Percentiles rank a stretch among this genome's conserved stretches.
phyloP scores from a whole-genome alignment of 805 yeast species.

The Candida tibetensis region DNA sequence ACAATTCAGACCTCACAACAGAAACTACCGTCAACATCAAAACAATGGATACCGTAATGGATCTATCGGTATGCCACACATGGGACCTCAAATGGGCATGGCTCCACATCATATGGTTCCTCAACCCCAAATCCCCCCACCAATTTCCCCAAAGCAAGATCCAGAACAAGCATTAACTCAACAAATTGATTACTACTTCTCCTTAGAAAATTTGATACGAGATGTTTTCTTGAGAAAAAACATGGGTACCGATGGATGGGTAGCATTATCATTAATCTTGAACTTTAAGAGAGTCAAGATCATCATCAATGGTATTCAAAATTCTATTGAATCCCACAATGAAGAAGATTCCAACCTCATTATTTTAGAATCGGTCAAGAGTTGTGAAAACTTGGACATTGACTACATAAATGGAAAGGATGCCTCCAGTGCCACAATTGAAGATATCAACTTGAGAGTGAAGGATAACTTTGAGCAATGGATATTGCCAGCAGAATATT shows the following conservation, averaged over 20 bases:
- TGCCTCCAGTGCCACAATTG: conserved; percentile 30
- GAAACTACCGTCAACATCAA: conserved; percentile 8
- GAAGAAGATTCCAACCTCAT: conserved; percentile 24
- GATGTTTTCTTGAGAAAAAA: conserved; percentile 80
- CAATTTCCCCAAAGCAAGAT: conserved; percentile 46
- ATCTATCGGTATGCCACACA: conserved; percentile 14
- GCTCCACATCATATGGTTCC: conserved; percentile 10
- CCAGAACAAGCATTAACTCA: conserved; percentile 43
- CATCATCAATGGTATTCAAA: conserved; percentile 40
- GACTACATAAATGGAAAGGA: conserved; percentile 35
- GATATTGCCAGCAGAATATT: conserved; percentile 51
- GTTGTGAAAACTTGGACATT: conserved; percentile 52
- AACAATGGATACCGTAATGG: conserved; percentile 22
- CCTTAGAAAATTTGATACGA: conserved; percentile 79
- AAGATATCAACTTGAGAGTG: conserved; percentile 59
- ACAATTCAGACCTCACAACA: conserved; percentile 18
- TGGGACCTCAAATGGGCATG: conserved; percentile 3
- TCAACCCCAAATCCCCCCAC: conserved; percentile 40
- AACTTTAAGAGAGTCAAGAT: conserved; percentile 74
- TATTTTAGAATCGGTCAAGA: conserved; percentile 52
- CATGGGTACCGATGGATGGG: conserved; percentile 75
- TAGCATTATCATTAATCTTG: conserved; percentile 60
- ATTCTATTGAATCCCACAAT: conserved; percentile 26
- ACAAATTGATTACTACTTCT: conserved; percentile 89
- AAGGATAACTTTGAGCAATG: conserved; percentile 58